Percentiles rank a stretch among this genome's conserved stretches.
These are phyloP conservation scores for Rubus parviflorus DNA, from an alignment of 306 rosid genomes.

Conservation along the genomic window DNA sequence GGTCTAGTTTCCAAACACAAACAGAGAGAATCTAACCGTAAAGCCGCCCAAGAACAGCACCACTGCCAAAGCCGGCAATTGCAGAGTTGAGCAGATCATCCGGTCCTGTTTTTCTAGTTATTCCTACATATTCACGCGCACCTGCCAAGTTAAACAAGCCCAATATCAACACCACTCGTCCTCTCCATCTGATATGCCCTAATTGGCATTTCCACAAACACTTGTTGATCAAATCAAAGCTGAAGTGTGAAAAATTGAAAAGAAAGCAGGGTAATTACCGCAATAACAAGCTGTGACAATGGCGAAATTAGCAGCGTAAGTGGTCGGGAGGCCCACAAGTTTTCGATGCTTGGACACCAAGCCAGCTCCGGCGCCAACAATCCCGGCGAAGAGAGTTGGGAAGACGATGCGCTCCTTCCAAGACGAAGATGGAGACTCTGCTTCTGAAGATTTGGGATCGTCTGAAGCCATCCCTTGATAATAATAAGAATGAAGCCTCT, in stretches of 20 bases:
- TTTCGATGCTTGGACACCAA: slow-evolving; percentile 71
- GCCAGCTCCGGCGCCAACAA: slow-evolving; percentile 85
- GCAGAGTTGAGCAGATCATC: slow-evolving; percentile 73
- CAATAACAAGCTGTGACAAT: slow-evolving; percentile 80
- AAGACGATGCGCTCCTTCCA: slow-evolving; percentile 68
- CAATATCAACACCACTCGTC: not conserved
- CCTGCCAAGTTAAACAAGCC: slow-evolving; percentile 42
- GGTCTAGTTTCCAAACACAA: not conserved
- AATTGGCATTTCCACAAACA: not conserved
- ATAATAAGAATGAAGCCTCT: not conserved
- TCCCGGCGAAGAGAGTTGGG: slow-evolving; percentile 79
- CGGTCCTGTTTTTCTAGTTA: slow-evolving; percentile 68
- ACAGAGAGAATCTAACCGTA: slow-evolving; percentile 54
- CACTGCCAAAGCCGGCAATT: slow-evolving; percentile 79
- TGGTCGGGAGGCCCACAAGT: slow-evolving; percentile 63
- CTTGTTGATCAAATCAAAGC: not conserved
- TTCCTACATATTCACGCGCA: slow-evolving; percentile 69
- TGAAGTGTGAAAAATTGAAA: not conserved
- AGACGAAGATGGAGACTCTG: slow-evolving; percentile 25
- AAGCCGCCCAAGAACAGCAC: slow-evolving; percentile 88
- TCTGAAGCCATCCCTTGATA: slow-evolving; percentile 27
- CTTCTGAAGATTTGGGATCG: slow-evolving; percentile 17
- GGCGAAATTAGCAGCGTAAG: slow-evolving; percentile 74
- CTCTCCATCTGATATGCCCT: not conserved
- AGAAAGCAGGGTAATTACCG: slow-evolving; percentile 43